Percentiles rank a stretch among this genome's conserved stretches.
Evolutionary conservation across 179 eudicot genomes (phyloP).

Genomic region (Corrigiola litoralis): DNA sequence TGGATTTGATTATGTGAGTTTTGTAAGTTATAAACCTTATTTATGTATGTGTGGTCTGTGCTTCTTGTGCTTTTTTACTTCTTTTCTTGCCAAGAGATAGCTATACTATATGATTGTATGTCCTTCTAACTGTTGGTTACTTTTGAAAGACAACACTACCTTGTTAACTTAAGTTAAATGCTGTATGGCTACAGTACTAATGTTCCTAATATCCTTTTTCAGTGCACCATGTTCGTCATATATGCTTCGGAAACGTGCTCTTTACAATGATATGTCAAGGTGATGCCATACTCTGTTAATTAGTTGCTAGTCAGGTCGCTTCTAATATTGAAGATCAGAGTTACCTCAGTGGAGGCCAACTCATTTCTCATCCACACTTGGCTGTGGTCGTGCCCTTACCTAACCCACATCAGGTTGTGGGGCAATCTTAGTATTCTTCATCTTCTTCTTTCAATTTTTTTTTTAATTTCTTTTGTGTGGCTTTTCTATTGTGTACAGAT

Average conservation of each 20-base stretch:
- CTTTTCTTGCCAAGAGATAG: neutral
- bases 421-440: no score
- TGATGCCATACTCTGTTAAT: slow-evolving; percentile 22
- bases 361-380: no score
- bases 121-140: neutral
- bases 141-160: neutral
- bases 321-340: neutral
- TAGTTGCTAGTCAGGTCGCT: neutral
- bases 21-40: no score
- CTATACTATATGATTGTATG: no score
- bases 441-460: no score
- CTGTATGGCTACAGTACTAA: neutral
- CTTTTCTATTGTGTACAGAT: slow-evolving; percentile 38
- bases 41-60: no score
- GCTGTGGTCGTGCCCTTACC: no score
- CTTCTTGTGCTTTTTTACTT: neutral
- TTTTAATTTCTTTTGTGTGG: no score
- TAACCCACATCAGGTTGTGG: no score
- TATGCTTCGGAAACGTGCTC: slow-evolving; percentile 92
- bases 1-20: no score
- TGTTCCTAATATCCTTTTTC: neutral
- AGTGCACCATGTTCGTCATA: slow-evolving; percentile 94
- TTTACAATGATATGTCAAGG: slow-evolving; percentile 96
- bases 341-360: no score
- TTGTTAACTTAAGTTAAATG: neutral